phyloP scores from a whole-genome alignment of 164 flowering plant genomes.

The Chimonanthus salicifolius region DNA sequence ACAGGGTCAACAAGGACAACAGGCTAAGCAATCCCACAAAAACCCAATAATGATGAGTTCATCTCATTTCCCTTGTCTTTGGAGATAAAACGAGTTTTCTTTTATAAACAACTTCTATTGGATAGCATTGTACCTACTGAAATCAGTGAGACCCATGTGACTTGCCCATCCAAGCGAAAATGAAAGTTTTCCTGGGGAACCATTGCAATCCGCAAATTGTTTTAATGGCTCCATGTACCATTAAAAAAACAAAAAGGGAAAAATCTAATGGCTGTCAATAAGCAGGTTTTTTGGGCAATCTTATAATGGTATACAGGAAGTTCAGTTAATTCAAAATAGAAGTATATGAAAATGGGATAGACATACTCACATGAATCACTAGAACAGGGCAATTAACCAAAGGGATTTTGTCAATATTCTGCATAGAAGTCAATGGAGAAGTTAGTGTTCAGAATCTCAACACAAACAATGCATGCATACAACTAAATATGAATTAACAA shows the following conservation, averaged over 20 bases:
- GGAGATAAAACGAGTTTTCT: no score
- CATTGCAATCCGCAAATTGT: no score
- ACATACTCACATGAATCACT: constrained; percentile 33
- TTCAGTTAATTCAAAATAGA: not conserved
- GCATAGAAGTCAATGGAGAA: constrained; percentile 12
- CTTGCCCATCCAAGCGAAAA: no score
- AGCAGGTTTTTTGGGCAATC: not conserved
- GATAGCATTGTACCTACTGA: no score
- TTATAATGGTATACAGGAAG: not conserved
- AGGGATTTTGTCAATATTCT: constrained; percentile 42
- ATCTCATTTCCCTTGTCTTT: no score
- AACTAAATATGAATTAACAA: not conserved
- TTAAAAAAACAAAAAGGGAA: not conserved
- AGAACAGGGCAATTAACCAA: constrained; percentile 36
- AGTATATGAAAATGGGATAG: not conserved
- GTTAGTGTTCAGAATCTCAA: not conserved
- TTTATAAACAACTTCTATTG: no score
- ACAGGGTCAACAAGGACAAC: no score
- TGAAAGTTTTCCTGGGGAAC: no score
- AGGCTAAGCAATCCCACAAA: no score
- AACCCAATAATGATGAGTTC: no score
- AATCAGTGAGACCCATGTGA: no score
- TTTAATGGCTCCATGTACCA: no score
- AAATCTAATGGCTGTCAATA: not conserved
- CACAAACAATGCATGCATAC: not conserved